Evolutionary conservation across 345 rosid genomes (phyloP).

Genomic region (Anacardium occidentale): DNA sequence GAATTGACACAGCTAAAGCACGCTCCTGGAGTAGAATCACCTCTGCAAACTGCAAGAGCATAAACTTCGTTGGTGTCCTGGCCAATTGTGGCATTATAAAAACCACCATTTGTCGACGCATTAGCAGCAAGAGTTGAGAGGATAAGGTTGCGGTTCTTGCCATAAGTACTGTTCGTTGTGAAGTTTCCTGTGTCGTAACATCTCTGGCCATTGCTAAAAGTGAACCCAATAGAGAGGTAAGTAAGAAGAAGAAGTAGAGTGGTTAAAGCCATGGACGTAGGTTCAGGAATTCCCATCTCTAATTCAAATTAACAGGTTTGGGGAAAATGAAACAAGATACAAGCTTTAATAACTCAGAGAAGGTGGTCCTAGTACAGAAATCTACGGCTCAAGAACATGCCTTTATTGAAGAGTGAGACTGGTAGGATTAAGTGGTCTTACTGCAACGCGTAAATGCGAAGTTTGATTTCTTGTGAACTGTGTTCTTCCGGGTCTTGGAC

Average conservation of each 20-base stretch:
- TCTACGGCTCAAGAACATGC: too few species aligned
- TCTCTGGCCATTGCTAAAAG: background rate
- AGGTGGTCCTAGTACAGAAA: too few species aligned
- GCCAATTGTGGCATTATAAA: conserved; percentile 30
- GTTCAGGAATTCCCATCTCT: background rate
- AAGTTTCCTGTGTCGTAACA: conserved; percentile 34
- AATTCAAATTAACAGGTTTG: background rate
- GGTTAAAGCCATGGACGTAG: background rate
- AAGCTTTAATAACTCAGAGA: too few species aligned
- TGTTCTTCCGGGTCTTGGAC: too few species aligned
- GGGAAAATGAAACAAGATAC: background rate
- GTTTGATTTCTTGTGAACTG: too few species aligned
- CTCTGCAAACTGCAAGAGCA: conserved; percentile 38
- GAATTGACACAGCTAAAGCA: conserved; percentile 30
- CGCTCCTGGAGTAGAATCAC: conserved; percentile 23
- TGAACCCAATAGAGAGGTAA: background rate
- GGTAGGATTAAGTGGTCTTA: too few species aligned
- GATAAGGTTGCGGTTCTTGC: conserved; percentile 29
- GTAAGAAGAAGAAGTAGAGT: background rate
- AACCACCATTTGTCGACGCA: conserved; percentile 24
- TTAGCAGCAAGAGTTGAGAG: conserved; percentile 31
- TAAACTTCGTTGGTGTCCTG: conserved; percentile 22
- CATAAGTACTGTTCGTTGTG: conserved; percentile 24
- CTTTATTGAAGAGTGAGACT: too few species aligned
- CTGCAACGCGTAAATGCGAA: too few species aligned